Conservation (phyloP, 306 rosid genomes). For the Citrullus amarus region DNA sequence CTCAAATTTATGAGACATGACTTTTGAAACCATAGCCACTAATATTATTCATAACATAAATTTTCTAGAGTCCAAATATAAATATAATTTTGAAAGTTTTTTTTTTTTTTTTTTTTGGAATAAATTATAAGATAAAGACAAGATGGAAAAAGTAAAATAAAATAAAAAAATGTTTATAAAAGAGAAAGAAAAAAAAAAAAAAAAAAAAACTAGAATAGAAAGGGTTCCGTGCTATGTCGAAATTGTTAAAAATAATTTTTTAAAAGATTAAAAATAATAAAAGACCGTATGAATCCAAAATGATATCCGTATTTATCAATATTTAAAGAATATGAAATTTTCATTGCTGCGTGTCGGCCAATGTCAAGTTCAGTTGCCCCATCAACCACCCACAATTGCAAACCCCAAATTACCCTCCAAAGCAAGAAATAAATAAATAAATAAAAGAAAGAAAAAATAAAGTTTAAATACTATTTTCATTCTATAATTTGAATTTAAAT, state of each 20-base stretch:
- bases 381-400: not conserved
- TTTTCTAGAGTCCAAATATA: not conserved
- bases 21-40: not conserved
- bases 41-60: not conserved
- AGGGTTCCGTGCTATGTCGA: not conserved
- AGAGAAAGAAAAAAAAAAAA: not conserved
- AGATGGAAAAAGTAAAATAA: not conserved
- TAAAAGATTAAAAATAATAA: not conserved
- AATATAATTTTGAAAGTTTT: not conserved
- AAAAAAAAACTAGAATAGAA: not conserved
- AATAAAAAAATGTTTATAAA: too few species aligned
- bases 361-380: constrained; percentile 3
- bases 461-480: not conserved
- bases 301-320: not conserved
- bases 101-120: not conserved
- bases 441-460: too few species aligned
- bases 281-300: not conserved
- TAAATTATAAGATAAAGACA: not conserved
- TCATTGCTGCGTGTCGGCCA: constrained; percentile 5
- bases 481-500: too few species aligned
- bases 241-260: not conserved
- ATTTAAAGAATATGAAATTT: not conserved
- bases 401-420: not conserved
- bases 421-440: too few species aligned
- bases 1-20: not conserved